Evolutionary conservation across 2,329 filamentous ascomycete species (phyloP), one percentile per base, ranked within the genome.

Genomic region (Penicillium aurantiogriseum): DNA sequence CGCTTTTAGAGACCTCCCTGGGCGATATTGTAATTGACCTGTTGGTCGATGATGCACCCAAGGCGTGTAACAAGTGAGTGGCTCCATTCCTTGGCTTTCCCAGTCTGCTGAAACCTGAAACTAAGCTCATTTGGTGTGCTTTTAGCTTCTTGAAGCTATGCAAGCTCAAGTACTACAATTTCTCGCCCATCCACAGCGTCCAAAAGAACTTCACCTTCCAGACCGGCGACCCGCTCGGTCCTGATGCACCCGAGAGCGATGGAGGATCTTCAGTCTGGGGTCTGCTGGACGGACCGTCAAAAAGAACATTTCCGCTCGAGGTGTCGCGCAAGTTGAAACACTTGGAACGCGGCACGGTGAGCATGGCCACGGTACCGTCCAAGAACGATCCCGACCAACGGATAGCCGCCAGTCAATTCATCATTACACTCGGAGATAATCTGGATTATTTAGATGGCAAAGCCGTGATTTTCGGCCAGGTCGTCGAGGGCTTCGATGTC

Each of bases 81-180:
- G 27, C 46, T 42, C 44, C 31, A 13, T 42, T 55, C 54, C 46
- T 48, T 46, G 44, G 56, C 50, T 55, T 56, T 49, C 40, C 51
- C 49, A 51, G 27, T 71, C 72, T 63, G 79, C 85, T 87, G 80
- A 88, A 80, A 80, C 73, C 74, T 74, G 72, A 68, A 77, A 79
- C 80, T 81, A 80, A 86, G 80, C 80, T 69, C 64, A 75, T 70
- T 69, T 67, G 67, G 36, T 67, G 61, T 61, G 66, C 66, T 69
- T 73, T 62, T 76, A 95, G 91, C 83, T 97, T 99, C 76, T 81
- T 99, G 56, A 97, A 99, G 83, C 90, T 99, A 67, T 97, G 94
- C 85, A 97, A 97, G 79, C 82, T 92, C 77, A 99, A 97, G 80
- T 99, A 97, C 80, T 99, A 97, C 86, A 97, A 97, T 80, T 97